Base-by-base conservation (phyloP, 2,329 filamentous ascomycete species). In the Fusarium udum region DNA sequence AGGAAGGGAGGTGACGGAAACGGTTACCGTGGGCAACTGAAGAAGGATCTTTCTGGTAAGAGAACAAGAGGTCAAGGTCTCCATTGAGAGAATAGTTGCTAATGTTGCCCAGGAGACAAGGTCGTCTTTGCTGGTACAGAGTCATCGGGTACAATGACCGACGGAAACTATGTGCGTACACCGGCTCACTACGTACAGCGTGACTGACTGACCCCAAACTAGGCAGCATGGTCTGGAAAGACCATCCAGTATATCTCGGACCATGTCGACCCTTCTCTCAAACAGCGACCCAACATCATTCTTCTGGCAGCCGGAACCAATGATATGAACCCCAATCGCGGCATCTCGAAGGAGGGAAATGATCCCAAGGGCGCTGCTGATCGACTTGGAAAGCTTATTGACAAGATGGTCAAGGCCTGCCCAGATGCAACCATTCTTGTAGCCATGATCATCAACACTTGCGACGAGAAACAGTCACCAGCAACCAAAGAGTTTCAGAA, bases 211-310 rank as follows among this genome's bases (percentile, higher is more conserved):
- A 60, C 13, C 14, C n/a, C n/a, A 6, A 15, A 14, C 14, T 20
- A 72, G 69, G 70, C 42, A 14, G 69, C 69, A 14, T 73, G 69
- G 61, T 62, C 64, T 0, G 69, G 70, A 34, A 69, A 72, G 8
- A 72, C 69, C 0, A 66, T 73, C 0, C 64, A 73, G 22, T 72
- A 72, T 6, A 72, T 73, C 6, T 46, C 64, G 7, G 57, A 72
- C 6, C 69, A 73, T 7, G 52, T 63, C 2, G 57, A 28, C 1
- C 39, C 64, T 1, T 72, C 70, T 0, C 53, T 72, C 4, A 24
- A 69, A 5, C 45, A 72, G 7, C 57, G 40, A 0, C 70, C 69
- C 9, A 69, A 72, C 26, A 22, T 73, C n/a, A 72, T 73, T 4
- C 36, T 73, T 0, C 31, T 73, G 1, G 60, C 60, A 7, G 70